A percentile compares a stretch with the other conserved stretches of the same genome.
These are phyloP conservation scores for Curvularia spicifera DNA, from an alignment of 2,329 filamentous ascomycete species.

Conservation along the genomic window DNA sequence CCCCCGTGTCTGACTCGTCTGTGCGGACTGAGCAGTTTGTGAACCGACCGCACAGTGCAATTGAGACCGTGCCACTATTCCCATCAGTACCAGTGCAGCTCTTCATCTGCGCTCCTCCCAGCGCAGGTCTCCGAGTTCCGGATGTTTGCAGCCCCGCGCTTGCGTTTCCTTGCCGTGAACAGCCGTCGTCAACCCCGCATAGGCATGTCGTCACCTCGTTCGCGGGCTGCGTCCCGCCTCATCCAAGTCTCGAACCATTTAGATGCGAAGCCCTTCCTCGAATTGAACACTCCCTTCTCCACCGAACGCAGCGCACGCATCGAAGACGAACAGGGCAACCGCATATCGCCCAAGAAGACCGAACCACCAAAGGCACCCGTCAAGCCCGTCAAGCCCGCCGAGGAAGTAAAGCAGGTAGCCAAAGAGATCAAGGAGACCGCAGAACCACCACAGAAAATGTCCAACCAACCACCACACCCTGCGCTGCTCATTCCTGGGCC, in stretches of 20 bases:
- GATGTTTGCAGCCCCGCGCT: conserved; percentile 45
- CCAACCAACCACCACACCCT: conserved; percentile 64
- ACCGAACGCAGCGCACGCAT: conserved; percentile 61
- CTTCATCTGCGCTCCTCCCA: conserved; percentile 3
- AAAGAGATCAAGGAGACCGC: conserved; percentile 20
- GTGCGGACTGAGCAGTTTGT: background rate
- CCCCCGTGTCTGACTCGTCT: conserved; percentile 8
- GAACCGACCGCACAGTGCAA: conserved; percentile 2
- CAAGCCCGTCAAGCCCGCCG: conserved; percentile 13
- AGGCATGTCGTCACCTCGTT: conserved; percentile 37
- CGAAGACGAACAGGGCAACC: conserved; percentile 60
- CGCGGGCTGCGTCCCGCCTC: conserved; percentile 57
- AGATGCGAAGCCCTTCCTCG: conserved; percentile 61
- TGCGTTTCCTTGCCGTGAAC: conserved; percentile 32
- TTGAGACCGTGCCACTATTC: conserved; percentile 3
- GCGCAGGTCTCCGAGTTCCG: conserved; percentile 37
- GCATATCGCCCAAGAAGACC: conserved; percentile 23
- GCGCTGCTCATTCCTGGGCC: conserved; percentile 95
- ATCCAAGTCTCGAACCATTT: conserved; percentile 68
- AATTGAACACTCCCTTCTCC: conserved; percentile 69
- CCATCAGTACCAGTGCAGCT: conserved; percentile 6
- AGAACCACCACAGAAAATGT: conserved; percentile 54
- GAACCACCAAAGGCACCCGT: conserved; percentile 9
- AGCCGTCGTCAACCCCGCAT: conserved; percentile 39
- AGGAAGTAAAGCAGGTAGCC: conserved; percentile 1